A percentile compares a stretch with the other conserved stretches of the same genome.
phyloP scores from a whole-genome alignment of 306 rosid species.

The Cicer arietinum region DNA sequence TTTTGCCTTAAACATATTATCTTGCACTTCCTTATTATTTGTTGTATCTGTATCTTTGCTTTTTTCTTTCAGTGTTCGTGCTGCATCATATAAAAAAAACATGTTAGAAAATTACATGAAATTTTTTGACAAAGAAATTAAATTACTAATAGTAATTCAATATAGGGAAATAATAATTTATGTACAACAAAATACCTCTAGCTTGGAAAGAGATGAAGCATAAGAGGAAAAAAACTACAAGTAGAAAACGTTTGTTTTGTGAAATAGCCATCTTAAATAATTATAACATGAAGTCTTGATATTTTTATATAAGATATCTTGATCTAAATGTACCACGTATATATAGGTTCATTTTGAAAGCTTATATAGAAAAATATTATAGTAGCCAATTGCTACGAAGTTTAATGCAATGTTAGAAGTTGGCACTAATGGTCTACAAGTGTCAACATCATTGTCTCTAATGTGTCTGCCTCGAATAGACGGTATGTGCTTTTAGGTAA shows the following conservation, averaged over 20 bases:
- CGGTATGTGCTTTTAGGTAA: constrained; percentile 30
- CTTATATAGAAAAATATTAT: constrained; percentile 50
- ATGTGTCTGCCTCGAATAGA: constrained; percentile 51
- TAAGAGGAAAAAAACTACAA: constrained; percentile 59
- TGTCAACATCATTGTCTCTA: constrained; percentile 74
- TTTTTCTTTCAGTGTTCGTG: constrained; percentile 57
- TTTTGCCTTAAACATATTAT: constrained; percentile 43
- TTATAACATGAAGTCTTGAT: neutral
- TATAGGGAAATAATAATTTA: neutral
- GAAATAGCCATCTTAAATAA: constrained; percentile 45
- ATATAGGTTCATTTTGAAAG: constrained; percentile 7
- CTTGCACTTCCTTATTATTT: constrained; percentile 42
- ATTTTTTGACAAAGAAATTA: neutral
- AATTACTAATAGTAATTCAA: neutral
- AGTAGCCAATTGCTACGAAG: constrained; percentile 25
- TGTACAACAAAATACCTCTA: constrained; percentile 54
- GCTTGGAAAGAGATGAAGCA: constrained; percentile 60
- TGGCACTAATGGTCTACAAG: constrained; percentile 41
- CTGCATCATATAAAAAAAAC: constrained; percentile 44
- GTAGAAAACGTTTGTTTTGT: constrained; percentile 53
- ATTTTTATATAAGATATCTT: neutral
- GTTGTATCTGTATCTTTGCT: constrained; percentile 23
- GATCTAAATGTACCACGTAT: constrained; percentile 9
- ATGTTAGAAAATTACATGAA: neutral
- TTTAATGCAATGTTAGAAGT: constrained; percentile 11